Evolutionary conservation across 768 basidiomycete species (phyloP), one percentile per base, ranked within the genome.

Genomic region (Suillus paluster): DNA sequence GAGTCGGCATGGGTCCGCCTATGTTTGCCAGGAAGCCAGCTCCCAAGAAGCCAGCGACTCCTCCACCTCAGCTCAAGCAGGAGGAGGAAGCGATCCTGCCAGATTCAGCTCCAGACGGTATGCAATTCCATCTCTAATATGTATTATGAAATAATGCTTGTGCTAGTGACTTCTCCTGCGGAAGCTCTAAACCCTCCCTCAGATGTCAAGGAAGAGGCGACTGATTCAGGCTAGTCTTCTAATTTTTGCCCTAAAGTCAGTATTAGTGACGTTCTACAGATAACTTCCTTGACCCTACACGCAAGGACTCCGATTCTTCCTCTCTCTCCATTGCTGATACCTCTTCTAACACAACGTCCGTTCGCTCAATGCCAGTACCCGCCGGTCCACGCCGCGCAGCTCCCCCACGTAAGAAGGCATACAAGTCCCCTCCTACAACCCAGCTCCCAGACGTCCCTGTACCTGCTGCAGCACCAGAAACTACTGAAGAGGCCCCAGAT

Each of bases 1-100:
- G 89, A 59, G 79, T 94, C 25, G 92, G 92, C 5, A 91, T 97
- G 90, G 85, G 80, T 1, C 88, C 89, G 2, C 89, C 91, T 54
- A 78, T 89, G 62, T 87, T 92, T 75, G 87, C 84, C 15, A 80
- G 80, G 58, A 84, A 84, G 64, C 84, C 85, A 1, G 72, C 72
- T 33, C 62, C 69, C 30, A 80, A 75, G 64, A 80, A 74, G 64
- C 36, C 73, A 11, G 66, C 64, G 42, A 59, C 64, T 11, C 64
- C 66, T 4, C 39, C 61, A 4, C 58, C 71, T n/a, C 56, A 64
- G 41, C 64, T 65, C 39, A 67, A 70, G 49, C 60, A 62, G 49
- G 72, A 69, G 53, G 67, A 65, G 36, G 33, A 38, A 6, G 56
- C 25, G 17, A 48, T 9, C 36, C 50, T 68, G 39, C 56, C 49